phyloP scores from a whole-genome alignment of 495 filamentous ascomycete genomes.

The Durotheca rogersii region DNA sequence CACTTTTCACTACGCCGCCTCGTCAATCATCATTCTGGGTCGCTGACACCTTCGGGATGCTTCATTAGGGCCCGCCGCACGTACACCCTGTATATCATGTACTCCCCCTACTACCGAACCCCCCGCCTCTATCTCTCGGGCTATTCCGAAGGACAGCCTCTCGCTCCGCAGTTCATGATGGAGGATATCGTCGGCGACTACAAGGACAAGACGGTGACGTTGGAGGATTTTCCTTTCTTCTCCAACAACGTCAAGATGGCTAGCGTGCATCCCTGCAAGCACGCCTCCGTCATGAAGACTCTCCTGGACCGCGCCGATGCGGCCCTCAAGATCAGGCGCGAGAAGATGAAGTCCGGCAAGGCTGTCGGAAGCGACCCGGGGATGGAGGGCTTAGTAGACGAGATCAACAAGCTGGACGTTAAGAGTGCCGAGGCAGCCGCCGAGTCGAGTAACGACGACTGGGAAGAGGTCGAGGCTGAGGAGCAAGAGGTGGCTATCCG shows the following conservation, averaged over 20 bases:
- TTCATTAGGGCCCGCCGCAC: conserved; percentile 71
- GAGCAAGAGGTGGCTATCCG: conserved; percentile 88
- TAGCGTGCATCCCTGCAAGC: conserved; percentile 87
- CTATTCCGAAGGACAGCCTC: conserved; percentile 81
- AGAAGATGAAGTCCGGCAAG: conserved; percentile 66
- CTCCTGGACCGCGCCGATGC: conserved; percentile 93
- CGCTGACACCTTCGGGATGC: conserved; percentile 4
- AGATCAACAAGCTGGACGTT: conserved; percentile 56
- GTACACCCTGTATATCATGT: conserved; percentile 97
- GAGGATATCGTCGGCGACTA: conserved; percentile 99
- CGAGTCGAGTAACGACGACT: conserved; percentile 65
- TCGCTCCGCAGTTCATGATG: conserved; percentile 91
- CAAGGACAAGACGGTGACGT: conserved; percentile 98
- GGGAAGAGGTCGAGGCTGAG: conserved; percentile 70
- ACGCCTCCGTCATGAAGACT: conserved; percentile 96
- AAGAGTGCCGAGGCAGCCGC: conserved; percentile 41
- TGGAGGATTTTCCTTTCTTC: conserved; percentile 96
- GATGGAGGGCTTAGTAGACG: conserved; percentile 58
- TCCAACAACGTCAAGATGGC: conserved; percentile 87
- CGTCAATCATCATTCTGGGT: not conserved
- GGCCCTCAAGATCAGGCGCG: conserved; percentile 81
- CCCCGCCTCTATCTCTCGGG: conserved; percentile 95
- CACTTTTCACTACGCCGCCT: not conserved
- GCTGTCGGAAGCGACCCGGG: conserved; percentile 50
- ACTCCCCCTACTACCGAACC: conserved; percentile 94